Evolutionary conservation across 345 rosid species (phyloP), one percentile per base, ranked within the genome.

Genomic region (Conringia planisiliqua): DNA sequence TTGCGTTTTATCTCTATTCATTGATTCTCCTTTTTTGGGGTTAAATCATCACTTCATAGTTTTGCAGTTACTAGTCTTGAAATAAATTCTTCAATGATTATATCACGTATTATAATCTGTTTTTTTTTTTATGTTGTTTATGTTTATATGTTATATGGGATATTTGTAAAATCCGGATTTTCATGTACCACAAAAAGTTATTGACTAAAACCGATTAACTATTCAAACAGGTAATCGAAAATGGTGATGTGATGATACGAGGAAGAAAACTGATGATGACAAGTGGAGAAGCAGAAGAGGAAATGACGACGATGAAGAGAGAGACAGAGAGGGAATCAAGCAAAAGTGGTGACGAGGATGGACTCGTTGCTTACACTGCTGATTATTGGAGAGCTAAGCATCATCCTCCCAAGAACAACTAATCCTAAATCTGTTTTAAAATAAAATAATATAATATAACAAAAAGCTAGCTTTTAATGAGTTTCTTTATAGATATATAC

Each of bases 341-440:
- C 46, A 75, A 67, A 63, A 66, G 14, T 46, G 86, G 74, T 24
- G 84, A 80, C 4, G 76, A 70, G 6, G 85, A 75, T 61, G 79
- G 79, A 57, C 84, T 88, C 48, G 87, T 82, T 17, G 86, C 88
- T 74, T 88, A 84, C 51, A 86, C 70, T 72, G 89, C 88, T 30
- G 97, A 90, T 83, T 90, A 90, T 78, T 83, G 80, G 82, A 36
- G 79, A 46, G 88, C 90, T n/a, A 87, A 83, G 80, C 94, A 82
- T 59, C 97, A 87, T 71, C 90, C 97, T 35, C 94, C 97, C 10
- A 88, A 84, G 80, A 85, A 90, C 58, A 88, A 90, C 73, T 89
- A 48, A 83, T 24, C 59, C 4, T 55, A 64, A 43, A 52, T 6
- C 6, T 38, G 3, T 24, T 33, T 13, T 51, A 38, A 54, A 12